Evolutionary conservation across 352 stramenopile genomes (phyloP), one percentile per base, ranked within the genome.

Genomic region (Phytophthora pisi): DNA sequence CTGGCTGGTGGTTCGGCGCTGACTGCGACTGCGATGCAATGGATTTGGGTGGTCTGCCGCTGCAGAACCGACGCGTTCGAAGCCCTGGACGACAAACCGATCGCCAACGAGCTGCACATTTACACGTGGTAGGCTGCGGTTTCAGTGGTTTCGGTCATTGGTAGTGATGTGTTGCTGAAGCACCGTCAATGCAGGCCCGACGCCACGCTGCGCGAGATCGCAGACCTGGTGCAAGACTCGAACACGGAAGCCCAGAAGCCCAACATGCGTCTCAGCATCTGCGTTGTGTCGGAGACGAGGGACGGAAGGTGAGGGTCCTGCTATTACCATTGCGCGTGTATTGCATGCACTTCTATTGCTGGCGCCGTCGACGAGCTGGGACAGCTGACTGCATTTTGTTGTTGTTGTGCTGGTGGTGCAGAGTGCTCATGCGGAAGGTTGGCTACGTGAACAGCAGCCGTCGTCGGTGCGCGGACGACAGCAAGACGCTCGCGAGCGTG

Each of bases 141-240:
- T n/a, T 50, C 4, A 20, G 13, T 38, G n/a, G 3, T 36, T 28
- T 18, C 13, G 38, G 18, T 6, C 23, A 15, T 5, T 63, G 34
- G 15, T 50, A 5, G 10, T 16, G 57, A 46, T 24, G 9, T 23
- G 56, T 43, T 60, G 16, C 24, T 52, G 4, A 15, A 8, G 18
- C n/a, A 18, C n/a, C 15, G 11, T 23, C n/a, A 43, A 1, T 47
- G 23, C 57, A 90, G 82, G 84, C 77, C 79, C 5, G 84, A 93
- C 57, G 82, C 82, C 9, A 93, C 84, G 31, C 70, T 93, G 55
- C 75, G 84, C 15, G 84, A 93, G 56, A 83, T 91, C 16, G 79
- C 80, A 2, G 84, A 90, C 51, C 68, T 93, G n/a, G 73, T 91
- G 23, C 82, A 90, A 58, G 82, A 91, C 54, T 78, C 79, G 15